These are phyloP conservation scores for Citrus mangshanensis DNA, from an alignment of 345 rosid species.

Conservation along the genomic window DNA sequence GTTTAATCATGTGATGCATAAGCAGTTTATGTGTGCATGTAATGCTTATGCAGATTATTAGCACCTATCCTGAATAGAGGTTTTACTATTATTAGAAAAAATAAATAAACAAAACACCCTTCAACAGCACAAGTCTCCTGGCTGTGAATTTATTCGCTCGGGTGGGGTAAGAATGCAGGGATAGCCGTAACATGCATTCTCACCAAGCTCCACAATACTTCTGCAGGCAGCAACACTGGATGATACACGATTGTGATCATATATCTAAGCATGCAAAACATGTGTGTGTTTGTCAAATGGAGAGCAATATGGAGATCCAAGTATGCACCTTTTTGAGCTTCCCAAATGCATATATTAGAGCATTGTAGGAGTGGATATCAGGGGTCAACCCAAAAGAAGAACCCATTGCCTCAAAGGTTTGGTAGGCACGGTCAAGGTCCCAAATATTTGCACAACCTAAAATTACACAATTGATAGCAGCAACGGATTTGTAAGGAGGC, in stretches of 20 bases:
- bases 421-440: conserved; percentile 95
- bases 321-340: conserved; percentile 73
- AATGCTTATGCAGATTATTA: neutral
- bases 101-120: neutral
- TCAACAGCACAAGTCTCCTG: neutral
- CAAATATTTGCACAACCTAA: conserved; percentile 91
- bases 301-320: conserved; percentile 12
- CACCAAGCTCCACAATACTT: neutral
- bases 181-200: neutral
- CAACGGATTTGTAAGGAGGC: conserved; percentile 83
- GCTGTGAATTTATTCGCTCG: neutral
- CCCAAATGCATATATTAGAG: conserved; percentile 79
- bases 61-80: neutral
- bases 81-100: neutral
- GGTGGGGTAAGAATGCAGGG: neutral
- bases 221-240: too few species aligned
- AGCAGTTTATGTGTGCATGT: neutral
- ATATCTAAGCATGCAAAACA: neutral
- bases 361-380: conserved; percentile 82
- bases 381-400: conserved; percentile 74
- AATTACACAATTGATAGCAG: conserved; percentile 89
- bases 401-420: conserved; percentile 88
- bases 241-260: too few species aligned
- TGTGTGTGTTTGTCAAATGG: neutral
- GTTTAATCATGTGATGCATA: neutral